Evolutionary conservation across 208 protist species (phyloP), one percentile per base, ranked within the genome.

Genomic region (Crithidia brevicula): DNA sequence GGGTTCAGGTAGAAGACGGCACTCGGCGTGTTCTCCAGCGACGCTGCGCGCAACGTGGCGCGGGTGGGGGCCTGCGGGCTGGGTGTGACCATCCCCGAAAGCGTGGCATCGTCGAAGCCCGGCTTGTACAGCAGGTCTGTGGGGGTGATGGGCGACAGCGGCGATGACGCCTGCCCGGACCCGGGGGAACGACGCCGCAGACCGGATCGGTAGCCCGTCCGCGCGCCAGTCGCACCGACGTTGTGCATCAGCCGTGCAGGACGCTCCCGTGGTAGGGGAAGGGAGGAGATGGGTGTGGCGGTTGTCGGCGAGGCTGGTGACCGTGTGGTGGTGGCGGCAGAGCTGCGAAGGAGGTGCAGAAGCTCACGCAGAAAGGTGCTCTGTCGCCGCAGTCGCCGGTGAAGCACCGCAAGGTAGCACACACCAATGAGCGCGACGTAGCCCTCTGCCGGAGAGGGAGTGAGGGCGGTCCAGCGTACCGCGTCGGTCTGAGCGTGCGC

Each of bases 381-480:
- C 40, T 64, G 4, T 1, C 36, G 33, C n/a, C 62, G 49, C 38
- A 68, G 62, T 4, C 50, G 51, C 7, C 42, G 40, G 4, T 27
- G 50, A 15, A 59, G 38, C 10, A 70, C 20, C 18, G 43, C 30
- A 7, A 61, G 52, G 43, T 50, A 61, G 31, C 4, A 27, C 5
- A 52, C 16, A 6, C 43, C 64, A n/a, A 61, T 33, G 18, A 61
- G 13, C 4, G 52, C 64, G 1, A 70, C 64, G 62, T 68, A 68
- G 40, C 50, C 64, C 30, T 62, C 64, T 6, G 50, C 51, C 6
- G 52, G 52, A 20, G 36, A 30, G 7, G 64, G 42, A 3, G 23
- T 54, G 28, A 47, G 6, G 43, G 15, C 28, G 13, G 28, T 15
- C 46, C 59, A 40, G 4, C 1, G 25, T n/a, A n/a, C n/a, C n/a